A percentile compares a stretch with the other conserved stretches of the same genome.
These are phyloP conservation scores for Linnemannia elongata DNA, from an alignment of 192 early-diverging fungal genomes.

Conservation along the genomic window DNA sequence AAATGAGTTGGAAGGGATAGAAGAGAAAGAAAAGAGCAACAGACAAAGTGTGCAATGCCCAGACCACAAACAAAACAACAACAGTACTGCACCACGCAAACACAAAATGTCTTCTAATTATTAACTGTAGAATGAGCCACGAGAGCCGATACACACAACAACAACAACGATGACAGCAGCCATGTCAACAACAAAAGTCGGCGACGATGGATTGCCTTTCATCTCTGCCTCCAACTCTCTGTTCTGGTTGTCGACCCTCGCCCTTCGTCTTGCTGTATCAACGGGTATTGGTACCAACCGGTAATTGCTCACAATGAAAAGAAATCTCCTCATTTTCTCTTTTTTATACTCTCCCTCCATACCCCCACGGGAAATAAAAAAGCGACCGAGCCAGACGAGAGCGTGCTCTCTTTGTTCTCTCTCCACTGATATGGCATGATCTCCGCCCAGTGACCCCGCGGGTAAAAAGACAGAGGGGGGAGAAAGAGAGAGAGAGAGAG, in stretches of 20 bases:
- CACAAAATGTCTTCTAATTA: not conserved
- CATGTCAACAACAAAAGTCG: not conserved
- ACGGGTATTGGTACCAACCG: not conserved
- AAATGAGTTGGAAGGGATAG: not conserved
- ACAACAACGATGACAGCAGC: not conserved
- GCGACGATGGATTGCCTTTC: not conserved
- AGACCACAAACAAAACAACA: constrained; percentile 12
- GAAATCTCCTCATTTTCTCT: not conserved
- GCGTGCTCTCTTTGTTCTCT: constrained; percentile 6
- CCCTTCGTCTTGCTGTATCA: not conserved
- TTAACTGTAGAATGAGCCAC: not conserved
- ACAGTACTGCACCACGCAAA: not conserved
- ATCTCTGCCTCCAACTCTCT: not conserved
- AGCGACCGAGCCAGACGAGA: not conserved
- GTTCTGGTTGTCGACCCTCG: not conserved
- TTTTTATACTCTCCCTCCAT: not conserved
- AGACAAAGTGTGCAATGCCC: constrained; percentile 22
- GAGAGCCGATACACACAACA: not conserved
- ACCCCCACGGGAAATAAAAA: constrained; percentile 7
- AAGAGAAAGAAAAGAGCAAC: not conserved
- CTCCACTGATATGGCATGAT: constrained; percentile 3
- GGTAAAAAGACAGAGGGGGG: not conserved
- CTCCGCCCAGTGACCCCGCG: not conserved
- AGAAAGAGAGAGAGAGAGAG: no score
- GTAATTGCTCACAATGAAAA: not conserved